These are phyloP conservation scores for Colletotrichum sp. DNA, from an alignment of 2,329 filamentous ascomycete species.

Conservation along the genomic window DNA sequence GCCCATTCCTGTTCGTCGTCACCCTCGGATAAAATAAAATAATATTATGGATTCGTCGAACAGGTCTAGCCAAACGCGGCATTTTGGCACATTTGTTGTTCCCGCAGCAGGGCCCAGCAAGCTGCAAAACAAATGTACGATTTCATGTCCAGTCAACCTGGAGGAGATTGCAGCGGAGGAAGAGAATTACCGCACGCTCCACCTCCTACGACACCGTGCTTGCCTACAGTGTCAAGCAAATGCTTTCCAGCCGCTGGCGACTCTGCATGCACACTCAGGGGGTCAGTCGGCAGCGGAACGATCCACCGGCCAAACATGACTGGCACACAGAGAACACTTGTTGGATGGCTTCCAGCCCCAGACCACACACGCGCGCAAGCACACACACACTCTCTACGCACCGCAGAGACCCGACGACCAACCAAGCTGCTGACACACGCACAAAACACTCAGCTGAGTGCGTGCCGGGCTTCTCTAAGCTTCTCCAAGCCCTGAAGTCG, in stretches of 20 bases:
- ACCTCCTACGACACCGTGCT: constrained; percentile 3
- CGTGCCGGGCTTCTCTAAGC: not conserved
- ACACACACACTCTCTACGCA: not conserved
- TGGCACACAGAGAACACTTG: not conserved
- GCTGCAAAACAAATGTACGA: constrained; percentile 2
- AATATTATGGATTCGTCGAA: not conserved
- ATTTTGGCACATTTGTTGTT: constrained; percentile 7
- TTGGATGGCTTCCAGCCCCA: not conserved
- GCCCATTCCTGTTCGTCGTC: not conserved
- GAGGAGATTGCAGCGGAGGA: constrained; percentile 9
- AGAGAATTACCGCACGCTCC: constrained; percentile 20
- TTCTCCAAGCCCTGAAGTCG: not conserved
- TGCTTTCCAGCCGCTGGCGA: not conserved
- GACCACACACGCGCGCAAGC: not conserved
- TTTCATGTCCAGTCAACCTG: not conserved
- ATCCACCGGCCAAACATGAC: not conserved
- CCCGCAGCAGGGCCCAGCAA: constrained; percentile 1
- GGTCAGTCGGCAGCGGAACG: not conserved
- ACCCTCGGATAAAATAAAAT: not conserved
- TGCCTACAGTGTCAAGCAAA: not conserved
- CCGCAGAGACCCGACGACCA: not conserved
- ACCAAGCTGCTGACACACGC: not conserved
- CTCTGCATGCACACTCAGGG: not conserved
- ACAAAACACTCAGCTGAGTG: not conserved
- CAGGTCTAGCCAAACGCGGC: constrained; percentile 8